Evolutionary conservation across 176 grass and related monocot genomes (phyloP).

Genomic region (Echinochloa phyllopogon): DNA sequence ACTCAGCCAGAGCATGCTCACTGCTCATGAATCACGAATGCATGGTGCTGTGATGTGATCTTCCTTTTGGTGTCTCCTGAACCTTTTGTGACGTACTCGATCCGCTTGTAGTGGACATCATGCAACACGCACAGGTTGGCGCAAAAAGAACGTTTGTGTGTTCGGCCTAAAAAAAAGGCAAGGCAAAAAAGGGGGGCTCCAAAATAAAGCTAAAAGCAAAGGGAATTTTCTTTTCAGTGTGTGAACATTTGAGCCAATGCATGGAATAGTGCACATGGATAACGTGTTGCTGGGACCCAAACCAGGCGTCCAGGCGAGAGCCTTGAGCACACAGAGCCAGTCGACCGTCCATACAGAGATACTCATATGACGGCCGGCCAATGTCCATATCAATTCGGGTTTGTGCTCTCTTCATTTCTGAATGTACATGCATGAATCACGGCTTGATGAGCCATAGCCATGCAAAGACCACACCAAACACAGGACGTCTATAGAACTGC

Average conservation of each 20-base stretch:
- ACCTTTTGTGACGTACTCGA: neutral
- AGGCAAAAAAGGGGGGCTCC: neutral
- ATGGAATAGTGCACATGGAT: constrained; percentile 35
- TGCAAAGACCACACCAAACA: neutral
- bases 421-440: constrained; percentile 13
- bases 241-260: neutral
- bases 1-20: too few species aligned
- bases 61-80: neutral
- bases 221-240: neutral
- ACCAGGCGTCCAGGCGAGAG: neutral
- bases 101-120: constrained; percentile 15
- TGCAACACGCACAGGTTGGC: constrained; percentile 19
- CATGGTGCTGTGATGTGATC: neutral
- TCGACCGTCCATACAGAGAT: neutral
- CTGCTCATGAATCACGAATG: constrained; percentile 26
- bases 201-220: neutral
- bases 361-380: neutral
- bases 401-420: neutral
- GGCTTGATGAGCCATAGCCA: neutral
- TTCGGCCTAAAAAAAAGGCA: constrained; percentile 45
- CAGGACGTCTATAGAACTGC: neutral
- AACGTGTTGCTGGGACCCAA: constrained; percentile 26
- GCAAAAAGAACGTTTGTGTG: constrained; percentile 7
- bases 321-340: neutral
- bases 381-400: constrained; percentile 20